phyloP scores from a whole-genome alignment of 371 early-diverging fungal species.

The Mycotypha africana region DNA sequence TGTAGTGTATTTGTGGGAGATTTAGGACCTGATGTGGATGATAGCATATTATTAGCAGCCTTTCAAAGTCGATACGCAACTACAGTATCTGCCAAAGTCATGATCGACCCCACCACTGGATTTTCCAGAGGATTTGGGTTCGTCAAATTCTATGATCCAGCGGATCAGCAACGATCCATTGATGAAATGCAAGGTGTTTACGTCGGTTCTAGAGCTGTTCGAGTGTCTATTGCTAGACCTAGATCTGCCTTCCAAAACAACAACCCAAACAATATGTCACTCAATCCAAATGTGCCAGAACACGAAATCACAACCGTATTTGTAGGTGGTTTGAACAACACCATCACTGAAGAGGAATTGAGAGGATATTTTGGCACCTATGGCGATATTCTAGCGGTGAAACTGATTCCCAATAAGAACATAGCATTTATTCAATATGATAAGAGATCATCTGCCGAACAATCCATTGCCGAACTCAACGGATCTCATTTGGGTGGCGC shows the following conservation, averaged over 20 bases:
- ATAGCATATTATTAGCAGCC: constrained; percentile 50
- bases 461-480: constrained; percentile 75
- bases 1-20: constrained; percentile 80
- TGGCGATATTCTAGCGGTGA: constrained; percentile 80
- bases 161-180: constrained; percentile 71
- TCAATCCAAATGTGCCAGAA: constrained; percentile 37
- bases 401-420: constrained; percentile 81
- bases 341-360: constrained; percentile 27
- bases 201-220: constrained; percentile 74
- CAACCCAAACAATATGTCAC: constrained; percentile 16
- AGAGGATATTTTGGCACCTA: constrained; percentile 35
- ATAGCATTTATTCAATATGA: constrained; percentile 86
- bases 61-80: constrained; percentile 65
- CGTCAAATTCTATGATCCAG: constrained; percentile 71
- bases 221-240: constrained; percentile 83
- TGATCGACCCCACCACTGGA: constrained; percentile 72
- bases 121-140: constrained; percentile 79
- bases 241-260: constrained; percentile 39
- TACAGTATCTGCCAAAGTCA: constrained; percentile 76
- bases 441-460: constrained; percentile 69
- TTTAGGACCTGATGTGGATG: constrained; percentile 65
- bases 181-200: constrained; percentile 75
- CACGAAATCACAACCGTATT: constrained; percentile 86
- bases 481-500: constrained; percentile 71
- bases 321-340: constrained; percentile 21